phyloP scores from a whole-genome alignment of 1,139 yeast genomes.

The Lodderomyces metapsilosis region DNA sequence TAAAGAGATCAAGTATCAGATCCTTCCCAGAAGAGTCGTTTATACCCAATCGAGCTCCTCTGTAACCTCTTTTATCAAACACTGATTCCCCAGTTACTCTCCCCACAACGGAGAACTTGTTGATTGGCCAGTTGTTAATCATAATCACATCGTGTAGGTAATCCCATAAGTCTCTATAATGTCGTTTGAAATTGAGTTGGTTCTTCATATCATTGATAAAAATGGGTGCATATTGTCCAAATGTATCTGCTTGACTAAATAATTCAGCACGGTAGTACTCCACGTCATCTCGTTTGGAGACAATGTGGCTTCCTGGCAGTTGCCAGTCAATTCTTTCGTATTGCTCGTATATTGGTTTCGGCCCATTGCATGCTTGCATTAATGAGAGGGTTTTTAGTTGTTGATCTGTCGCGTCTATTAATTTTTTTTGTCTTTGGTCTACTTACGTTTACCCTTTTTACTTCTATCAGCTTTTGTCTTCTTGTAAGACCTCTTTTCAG shows the following conservation, averaged over 20 bases:
- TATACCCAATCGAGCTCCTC: slow-evolving; percentile 12
- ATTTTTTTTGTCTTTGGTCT: slow-evolving; percentile 1
- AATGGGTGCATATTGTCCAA: slow-evolving; percentile 14
- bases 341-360: slow-evolving; percentile 4
- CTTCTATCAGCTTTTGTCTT: slow-evolving; percentile 69
- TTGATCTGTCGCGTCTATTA: slow-evolving; percentile 3
- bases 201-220: slow-evolving; percentile 17
- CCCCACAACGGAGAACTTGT: slow-evolving; percentile 15
- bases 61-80: slow-evolving; percentile 6
- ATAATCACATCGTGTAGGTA: slow-evolving; percentile 14
- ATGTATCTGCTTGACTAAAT: slow-evolving; percentile 18
- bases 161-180: slow-evolving; percentile 13
- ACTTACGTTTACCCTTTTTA: slow-evolving; percentile 10
- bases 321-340: slow-evolving; percentile 12
- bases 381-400: neutral
- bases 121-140: slow-evolving; percentile 20
- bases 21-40: slow-evolving; percentile 18
- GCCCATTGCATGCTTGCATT: slow-evolving; percentile 1
- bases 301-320: slow-evolving; percentile 20
- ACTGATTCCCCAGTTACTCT: slow-evolving; percentile 15
- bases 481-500: slow-evolving; percentile 53
- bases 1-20: slow-evolving; percentile 12
- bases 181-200: slow-evolving; percentile 10
- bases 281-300: slow-evolving; percentile 10
- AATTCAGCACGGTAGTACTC: slow-evolving; percentile 19